phyloP scores from a whole-genome alignment of 179 eudicot genomes.

The Pouteria campechiana region DNA sequence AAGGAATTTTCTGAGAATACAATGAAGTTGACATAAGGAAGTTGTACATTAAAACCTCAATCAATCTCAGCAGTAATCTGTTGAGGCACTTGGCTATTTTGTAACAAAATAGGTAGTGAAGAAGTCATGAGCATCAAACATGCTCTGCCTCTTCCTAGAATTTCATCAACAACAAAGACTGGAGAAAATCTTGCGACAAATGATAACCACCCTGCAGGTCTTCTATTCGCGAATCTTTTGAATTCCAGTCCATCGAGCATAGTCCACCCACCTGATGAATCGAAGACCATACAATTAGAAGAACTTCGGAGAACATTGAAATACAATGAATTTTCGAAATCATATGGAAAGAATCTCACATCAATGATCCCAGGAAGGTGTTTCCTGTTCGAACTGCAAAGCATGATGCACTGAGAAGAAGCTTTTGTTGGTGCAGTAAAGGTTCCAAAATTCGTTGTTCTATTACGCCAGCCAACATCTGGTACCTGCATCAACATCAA shows the following conservation, averaged over 20 bases:
- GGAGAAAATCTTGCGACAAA: too few species aligned
- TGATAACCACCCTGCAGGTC: too few species aligned
- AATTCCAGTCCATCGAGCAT: constrained; percentile 72
- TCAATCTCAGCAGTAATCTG: too few species aligned
- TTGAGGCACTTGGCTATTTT: too few species aligned
- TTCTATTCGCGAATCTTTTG: constrained; percentile 48
- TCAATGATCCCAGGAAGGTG: constrained; percentile 87
- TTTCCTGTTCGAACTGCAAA: constrained; percentile 89
- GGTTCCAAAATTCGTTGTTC: constrained; percentile 89
- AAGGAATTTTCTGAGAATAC: too few species aligned
- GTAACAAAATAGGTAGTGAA: too few species aligned
- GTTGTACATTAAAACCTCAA: too few species aligned
- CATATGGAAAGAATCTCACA: constrained; percentile 38
- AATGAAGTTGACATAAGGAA: too few species aligned
- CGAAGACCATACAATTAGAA: not conserved
- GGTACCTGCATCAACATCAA: constrained; percentile 80
- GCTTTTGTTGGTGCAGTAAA: constrained; percentile 66
- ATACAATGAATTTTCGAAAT: not conserved
- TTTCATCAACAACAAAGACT: too few species aligned
- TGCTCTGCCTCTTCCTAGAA: too few species aligned
- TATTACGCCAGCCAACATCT: constrained; percentile 67
- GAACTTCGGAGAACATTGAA: too few species aligned
- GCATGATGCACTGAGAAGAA: constrained; percentile 68
- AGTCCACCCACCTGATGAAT: constrained; percentile 84
- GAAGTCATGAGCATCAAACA: too few species aligned